Percentiles rank a stretch among this genome's conserved stretches.
Conservation (phyloP, 2,329 filamentous ascomycete genomes). For the Pseudocercospora pini-densiflorae region DNA sequence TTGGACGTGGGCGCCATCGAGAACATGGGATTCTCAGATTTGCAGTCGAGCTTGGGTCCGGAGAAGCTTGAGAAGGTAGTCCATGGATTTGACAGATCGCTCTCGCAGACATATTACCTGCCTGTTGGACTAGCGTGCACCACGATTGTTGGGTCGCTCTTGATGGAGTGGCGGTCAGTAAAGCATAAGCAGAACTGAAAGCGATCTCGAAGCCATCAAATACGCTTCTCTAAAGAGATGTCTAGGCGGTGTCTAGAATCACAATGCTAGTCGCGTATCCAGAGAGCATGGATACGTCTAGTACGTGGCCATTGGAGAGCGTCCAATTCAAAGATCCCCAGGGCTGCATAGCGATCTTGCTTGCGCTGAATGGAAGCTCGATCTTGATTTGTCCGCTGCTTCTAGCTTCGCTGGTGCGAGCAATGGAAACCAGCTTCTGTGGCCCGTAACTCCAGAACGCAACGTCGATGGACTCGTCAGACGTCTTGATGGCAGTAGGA, state of each 20-base stretch:
- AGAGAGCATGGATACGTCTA: conserved; percentile 22
- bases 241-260: conserved; percentile 18
- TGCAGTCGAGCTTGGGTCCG: conserved; percentile 25
- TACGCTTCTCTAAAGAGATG: not conserved
- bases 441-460: conserved; percentile 30
- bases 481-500: conserved; percentile 24
- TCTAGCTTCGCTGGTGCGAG: conserved; percentile 24
- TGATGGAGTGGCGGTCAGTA: conserved; percentile 38
- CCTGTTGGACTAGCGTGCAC: conserved; percentile 31
- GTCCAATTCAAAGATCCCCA: conserved; percentile 33
- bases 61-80: conserved; percentile 24
- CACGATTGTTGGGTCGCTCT: conserved; percentile 30
- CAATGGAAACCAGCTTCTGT: conserved; percentile 31
- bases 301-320: conserved; percentile 13
- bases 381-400: conserved; percentile 20
- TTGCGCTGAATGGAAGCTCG: conserved; percentile 24
- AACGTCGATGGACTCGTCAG: conserved; percentile 25
- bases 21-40: conserved; percentile 24
- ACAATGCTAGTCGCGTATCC: conserved; percentile 33
- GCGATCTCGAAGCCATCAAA: not conserved
- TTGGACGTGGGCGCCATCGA: conserved; percentile 14
- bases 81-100: conserved; percentile 30
- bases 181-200: conserved; percentile 30
- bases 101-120: conserved; percentile 38
- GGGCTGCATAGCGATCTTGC: conserved; percentile 26